Evolutionary conservation across 2,329 filamentous ascomycete species (phyloP).

Genomic region (Penicillium sp.): DNA sequence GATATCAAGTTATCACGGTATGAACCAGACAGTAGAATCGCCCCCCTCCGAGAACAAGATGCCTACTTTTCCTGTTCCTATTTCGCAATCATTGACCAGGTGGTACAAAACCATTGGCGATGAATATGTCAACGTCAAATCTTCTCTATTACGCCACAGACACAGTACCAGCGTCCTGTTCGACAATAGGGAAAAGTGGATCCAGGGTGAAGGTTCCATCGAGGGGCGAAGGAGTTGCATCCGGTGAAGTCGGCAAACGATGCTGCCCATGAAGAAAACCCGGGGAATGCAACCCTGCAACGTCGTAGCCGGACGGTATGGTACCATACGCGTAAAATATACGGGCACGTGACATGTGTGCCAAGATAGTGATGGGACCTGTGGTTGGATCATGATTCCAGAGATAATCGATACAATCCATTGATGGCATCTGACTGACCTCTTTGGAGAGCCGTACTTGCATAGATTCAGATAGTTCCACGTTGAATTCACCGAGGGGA

Average conservation of each 20-base stretch:
- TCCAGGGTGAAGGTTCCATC: slow-evolving; percentile 23
- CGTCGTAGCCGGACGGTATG: slow-evolving; percentile 20
- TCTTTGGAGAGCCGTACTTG: not conserved
- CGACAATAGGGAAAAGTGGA: not conserved
- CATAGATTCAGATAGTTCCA: not conserved
- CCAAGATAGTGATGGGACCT: not conserved
- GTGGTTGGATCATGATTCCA: too few relatives aligned
- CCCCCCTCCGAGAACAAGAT: too few relatives aligned
- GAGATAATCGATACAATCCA: too few relatives aligned
- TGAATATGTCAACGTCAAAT: not conserved
- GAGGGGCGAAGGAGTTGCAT: slow-evolving; percentile 29
- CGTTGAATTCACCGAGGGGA: not conserved
- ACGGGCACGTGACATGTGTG: slow-evolving; percentile 2
- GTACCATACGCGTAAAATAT: slow-evolving; percentile 6
- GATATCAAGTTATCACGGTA: not conserved
- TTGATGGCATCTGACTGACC: too few relatives aligned
- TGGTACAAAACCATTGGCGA: slow-evolving; percentile 16
- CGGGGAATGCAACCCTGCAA: slow-evolving; percentile 30
- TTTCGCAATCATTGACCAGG: slow-evolving; percentile 13
- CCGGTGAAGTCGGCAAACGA: slow-evolving; percentile 24
- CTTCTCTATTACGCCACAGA: not conserved
- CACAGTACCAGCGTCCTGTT: not conserved
- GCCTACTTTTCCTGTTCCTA: not conserved
- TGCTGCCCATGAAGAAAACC: slow-evolving; percentile 13
- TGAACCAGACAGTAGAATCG: not conserved